These are phyloP conservation scores for Drechslerella dactyloides DNA, from an alignment of 2,329 filamentous ascomycete genomes.

Conservation along the genomic window DNA sequence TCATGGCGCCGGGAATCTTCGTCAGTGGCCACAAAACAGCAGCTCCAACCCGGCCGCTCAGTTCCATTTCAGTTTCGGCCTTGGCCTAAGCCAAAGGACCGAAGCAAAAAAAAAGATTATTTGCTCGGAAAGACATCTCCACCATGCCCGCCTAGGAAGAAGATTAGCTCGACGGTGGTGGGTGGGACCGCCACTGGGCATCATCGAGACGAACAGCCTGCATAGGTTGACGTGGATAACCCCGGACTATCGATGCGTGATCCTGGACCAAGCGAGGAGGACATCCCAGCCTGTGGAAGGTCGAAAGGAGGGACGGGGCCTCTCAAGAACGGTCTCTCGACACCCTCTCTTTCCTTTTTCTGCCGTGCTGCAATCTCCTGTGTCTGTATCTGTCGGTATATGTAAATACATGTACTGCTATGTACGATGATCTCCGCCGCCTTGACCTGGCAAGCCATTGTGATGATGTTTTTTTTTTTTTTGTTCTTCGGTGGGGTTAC, in stretches of 20 bases:
- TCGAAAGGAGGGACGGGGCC: constrained; percentile 33
- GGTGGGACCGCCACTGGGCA: constrained; percentile 39
- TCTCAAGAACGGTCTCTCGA: constrained; percentile 20
- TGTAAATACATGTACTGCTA: not conserved
- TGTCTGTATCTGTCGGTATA: too few species aligned
- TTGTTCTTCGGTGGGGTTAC: not conserved
- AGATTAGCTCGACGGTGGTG: constrained; percentile 31
- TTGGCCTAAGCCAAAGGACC: constrained; percentile 16
- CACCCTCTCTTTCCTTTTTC: constrained; percentile 38
- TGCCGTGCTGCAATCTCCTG: constrained; percentile 7
- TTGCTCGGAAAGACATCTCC: constrained; percentile 48
- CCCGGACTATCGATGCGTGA: constrained; percentile 35
- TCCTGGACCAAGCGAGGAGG: constrained; percentile 51
- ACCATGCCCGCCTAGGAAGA: constrained; percentile 25
- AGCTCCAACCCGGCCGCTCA: constrained; percentile 40
- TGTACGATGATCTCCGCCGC: constrained; percentile 1
- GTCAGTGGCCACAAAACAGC: constrained; percentile 40
- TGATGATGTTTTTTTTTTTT: constrained; percentile 19
- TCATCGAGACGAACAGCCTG: constrained; percentile 49
- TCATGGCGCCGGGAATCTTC: constrained; percentile 31
- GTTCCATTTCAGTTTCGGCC: constrained; percentile 15
- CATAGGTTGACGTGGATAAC: constrained; percentile 45
- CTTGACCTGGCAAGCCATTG: not conserved
- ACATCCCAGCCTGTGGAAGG: constrained; percentile 47
- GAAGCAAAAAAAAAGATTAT: constrained; percentile 4